A percentile compares a stretch with the other conserved stretches of the same genome.
Conservation (phyloP, 2,329 filamentous ascomycete genomes). For the Fusarium brachygibbosum region DNA sequence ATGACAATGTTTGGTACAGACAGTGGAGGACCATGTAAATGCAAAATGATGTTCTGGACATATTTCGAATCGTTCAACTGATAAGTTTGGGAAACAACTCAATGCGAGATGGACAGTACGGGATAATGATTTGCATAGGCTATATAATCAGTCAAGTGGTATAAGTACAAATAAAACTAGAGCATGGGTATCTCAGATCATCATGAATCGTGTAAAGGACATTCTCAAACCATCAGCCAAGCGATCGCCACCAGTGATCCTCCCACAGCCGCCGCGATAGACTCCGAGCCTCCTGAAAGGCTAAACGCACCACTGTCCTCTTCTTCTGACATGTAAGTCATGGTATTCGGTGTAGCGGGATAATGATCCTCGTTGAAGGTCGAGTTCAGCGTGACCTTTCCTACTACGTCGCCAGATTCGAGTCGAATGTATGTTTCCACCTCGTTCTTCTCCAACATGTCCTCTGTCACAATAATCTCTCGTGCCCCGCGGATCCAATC, state of each 20-base stretch:
- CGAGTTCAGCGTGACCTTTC: conserved; percentile 67
- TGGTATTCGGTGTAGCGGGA: conserved; percentile 57
- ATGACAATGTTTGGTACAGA: too few species aligned
- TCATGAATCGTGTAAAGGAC: conserved; percentile 19
- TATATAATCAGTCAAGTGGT: background rate
- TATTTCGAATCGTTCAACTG: too few species aligned
- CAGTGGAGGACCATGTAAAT: too few species aligned
- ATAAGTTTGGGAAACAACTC: too few species aligned
- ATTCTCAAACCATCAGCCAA: conserved; percentile 20
- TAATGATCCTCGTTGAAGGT: conserved; percentile 72
- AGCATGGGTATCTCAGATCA: conserved; percentile 26
- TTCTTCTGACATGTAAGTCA: conserved; percentile 45
- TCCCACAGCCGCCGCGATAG: conserved; percentile 2
- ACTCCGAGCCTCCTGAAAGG: background rate
- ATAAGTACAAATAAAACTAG: background rate
- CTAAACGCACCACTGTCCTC: background rate
- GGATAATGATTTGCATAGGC: background rate
- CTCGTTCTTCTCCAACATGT: conserved; percentile 55
- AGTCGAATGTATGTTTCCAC: conserved; percentile 73
- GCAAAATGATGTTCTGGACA: too few species aligned
- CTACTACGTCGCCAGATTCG: conserved; percentile 67
- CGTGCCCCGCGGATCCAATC: conserved; percentile 72
- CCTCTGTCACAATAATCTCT: conserved; percentile 65
- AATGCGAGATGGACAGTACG: too few species aligned
- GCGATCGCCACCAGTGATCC: conserved; percentile 8